Base-by-base conservation (phyloP, 139 green algal genomes). In the Volvox reticuliferus region DNA sequence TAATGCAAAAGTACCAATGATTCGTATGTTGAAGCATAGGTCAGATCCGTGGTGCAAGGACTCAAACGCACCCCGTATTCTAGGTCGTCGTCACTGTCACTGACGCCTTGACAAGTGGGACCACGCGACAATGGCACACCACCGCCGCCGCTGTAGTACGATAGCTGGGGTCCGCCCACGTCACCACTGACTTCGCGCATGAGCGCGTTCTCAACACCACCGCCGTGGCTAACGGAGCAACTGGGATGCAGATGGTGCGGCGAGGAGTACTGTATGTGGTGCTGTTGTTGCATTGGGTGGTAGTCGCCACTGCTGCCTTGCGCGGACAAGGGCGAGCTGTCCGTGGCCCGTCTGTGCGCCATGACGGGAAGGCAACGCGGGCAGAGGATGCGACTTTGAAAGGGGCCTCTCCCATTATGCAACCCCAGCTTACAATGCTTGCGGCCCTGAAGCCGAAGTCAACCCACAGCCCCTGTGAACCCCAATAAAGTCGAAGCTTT, bases 21-120 rank as follows among this genome's bases (percentile, higher is more conserved):
- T 55, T 9, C 44, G 5, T 55, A 55, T 55, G 9, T 55, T 55
- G 44, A 5, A 55, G 44, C 44, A 55, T 55, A 55, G 44, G 44
- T 55, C 44, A 9, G 44, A 9, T 55, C 44, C 44, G 44, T 55
- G 9, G 9, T 55, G 44, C 44, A 55, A 55, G 44, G 44, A 55
- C 44, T 55, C 5, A 55, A 55, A 9, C 63, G 32, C 37, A 88
- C 82, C 82, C 63, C 33, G 65, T 32, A 55, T 26, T 35, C 82
- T 2, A 76, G 28, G 69, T 89, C 85, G 3, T 89, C 85, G 44
- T 89, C 85, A 50, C 85, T 89, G 85, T 89, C 85, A 67, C 85
- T 89, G 17, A 89, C 14, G 37, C 26, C 69, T 24, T 32, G 79
- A 28, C 78, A 37, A 12, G 36, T 19, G 36, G 37, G 21, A 5